A percentile compares a stretch with the other conserved stretches of the same genome.
Evolutionary conservation across 768 basidiomycete species (phyloP).

Genomic region (Cubamyces sp.): DNA sequence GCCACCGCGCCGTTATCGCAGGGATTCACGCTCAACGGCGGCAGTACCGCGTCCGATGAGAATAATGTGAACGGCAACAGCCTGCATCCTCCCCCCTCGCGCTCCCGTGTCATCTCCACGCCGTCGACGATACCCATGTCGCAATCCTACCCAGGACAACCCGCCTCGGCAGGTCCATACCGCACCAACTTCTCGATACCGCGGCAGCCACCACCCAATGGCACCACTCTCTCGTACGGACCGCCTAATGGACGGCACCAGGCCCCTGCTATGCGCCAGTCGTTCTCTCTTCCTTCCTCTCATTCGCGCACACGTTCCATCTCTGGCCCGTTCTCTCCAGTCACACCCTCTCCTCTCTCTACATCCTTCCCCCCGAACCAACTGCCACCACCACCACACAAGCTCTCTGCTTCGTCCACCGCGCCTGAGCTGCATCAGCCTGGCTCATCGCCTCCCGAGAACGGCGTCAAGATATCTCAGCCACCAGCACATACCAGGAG

Average conservation of each 20-base stretch:
- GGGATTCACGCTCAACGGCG: constrained; percentile 22
- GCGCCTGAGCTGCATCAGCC: constrained; percentile 23
- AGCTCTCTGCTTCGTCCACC: constrained; percentile 25
- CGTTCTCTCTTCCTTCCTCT: constrained; percentile 35
- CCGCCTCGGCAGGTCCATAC: constrained; percentile 37
- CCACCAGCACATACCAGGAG: constrained; percentile 40
- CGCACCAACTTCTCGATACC: constrained; percentile 33
- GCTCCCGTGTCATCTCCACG: constrained; percentile 32
- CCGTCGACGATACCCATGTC: constrained; percentile 30
- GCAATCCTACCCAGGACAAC: constrained; percentile 29
- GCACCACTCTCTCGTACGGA: constrained; percentile 7
- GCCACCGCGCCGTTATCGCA: constrained; percentile 18
- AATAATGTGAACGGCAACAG: constrained; percentile 9
- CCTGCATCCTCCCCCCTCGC: constrained; percentile 7
- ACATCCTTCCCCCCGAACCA: constrained; percentile 41
- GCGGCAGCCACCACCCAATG: constrained; percentile 23
- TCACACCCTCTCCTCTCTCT: constrained; percentile 55
- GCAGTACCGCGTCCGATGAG: constrained; percentile 1
- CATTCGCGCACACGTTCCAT: constrained; percentile 54
- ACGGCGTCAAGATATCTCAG: constrained; percentile 22
- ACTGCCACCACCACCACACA: constrained; percentile 16
- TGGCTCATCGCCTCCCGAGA: constrained; percentile 15
- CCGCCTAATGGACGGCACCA: constrained; percentile 26
- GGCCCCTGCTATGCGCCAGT: constrained; percentile 34
- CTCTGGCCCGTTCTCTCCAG: constrained; percentile 54